phyloP scores from a whole-genome alignment of 2,329 filamentous ascomycete genomes.

The Pestalotiopsis sp. region DNA sequence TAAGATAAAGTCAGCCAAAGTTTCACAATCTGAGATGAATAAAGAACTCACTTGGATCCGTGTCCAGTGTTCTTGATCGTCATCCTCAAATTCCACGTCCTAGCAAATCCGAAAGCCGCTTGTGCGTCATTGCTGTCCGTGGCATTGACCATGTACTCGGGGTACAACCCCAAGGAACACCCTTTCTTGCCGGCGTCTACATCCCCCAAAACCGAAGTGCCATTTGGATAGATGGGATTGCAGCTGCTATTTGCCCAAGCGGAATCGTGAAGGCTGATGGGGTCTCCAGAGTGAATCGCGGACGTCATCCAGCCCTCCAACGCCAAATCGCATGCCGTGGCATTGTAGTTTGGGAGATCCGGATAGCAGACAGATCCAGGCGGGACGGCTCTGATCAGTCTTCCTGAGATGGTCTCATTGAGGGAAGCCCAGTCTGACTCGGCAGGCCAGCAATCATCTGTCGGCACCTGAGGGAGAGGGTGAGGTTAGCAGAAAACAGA shows the following conservation, averaged over 20 bases:
- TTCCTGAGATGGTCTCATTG: conserved; percentile 30
- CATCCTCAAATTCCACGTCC: conserved; percentile 37
- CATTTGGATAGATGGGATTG: neutral
- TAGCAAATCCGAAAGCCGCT: conserved; percentile 41
- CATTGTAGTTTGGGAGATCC: conserved; percentile 13
- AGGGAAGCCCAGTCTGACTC: conserved; percentile 30
- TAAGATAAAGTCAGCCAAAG: neutral
- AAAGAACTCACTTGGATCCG: conserved; percentile 41
- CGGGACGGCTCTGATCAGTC: conserved; percentile 33
- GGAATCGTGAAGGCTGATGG: neutral
- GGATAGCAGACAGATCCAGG: conserved; percentile 33
- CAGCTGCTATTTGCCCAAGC: neutral
- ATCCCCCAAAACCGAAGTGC: neutral
- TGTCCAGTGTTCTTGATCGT: conserved; percentile 49
- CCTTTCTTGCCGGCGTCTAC: neutral
- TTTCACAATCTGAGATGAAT: neutral
- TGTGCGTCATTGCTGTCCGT: conserved; percentile 38
- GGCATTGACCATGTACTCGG: conserved; percentile 40
- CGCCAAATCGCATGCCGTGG: neutral
- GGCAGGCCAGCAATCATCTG: conserved; percentile 26
- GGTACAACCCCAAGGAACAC: conserved; percentile 40
- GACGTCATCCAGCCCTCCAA: neutral
- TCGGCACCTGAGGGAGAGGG: neutral
- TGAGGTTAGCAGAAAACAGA: neutral
- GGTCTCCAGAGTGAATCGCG: neutral